Base-by-base conservation (phyloP, 2,329 filamentous ascomycete genomes). In the Trichoderma sp. region DNA sequence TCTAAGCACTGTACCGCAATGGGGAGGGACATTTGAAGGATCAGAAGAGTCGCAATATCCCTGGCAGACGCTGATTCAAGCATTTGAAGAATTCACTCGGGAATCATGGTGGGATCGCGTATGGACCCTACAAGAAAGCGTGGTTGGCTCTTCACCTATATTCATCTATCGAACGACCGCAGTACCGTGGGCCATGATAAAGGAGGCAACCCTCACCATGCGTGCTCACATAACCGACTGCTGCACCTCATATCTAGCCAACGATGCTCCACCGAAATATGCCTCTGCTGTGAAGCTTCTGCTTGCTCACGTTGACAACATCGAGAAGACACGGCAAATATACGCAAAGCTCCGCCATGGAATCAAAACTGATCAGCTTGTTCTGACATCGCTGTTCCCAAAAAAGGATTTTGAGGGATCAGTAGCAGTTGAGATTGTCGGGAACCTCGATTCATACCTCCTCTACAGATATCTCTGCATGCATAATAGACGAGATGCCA, bases 401-500 rank as follows among this genome's bases (percentile, higher is more conserved):
- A 64, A 51, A 47, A 51, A n/a, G 8, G 61, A 64, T 15, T 64
- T 64, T 64, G 15, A 47, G 61, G 36, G 26, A 9, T 30, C 36
- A 30, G 61, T 34, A 28, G 61, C 39, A 5, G 39, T 24, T 64
- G 61, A 30, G 15, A 30, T 64, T 28, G 7, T 36, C 18, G 61
- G 36, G 8, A 64, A 24, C 8, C 36, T 43, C 7, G 24, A 51
- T 18, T 51, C 61, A 51, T 21, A 64, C 28, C 39, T 64, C 11
- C 36, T 64, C 26, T 64, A 64, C 14, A 64, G 18, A n/a, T 64
- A 64, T 64, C 61, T 64, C 6, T 64, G 36, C 24, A n/a, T 64
- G 61, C 36, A 64, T 32, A 30, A 64, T 30, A 64, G 7, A 9
- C 61, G 61, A 51, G 47, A 67, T 6, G 64, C 64, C 32, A 67